Evolutionary conservation across 2,329 filamentous ascomycete species (phyloP).

Genomic region (Pyrenophora teres): DNA sequence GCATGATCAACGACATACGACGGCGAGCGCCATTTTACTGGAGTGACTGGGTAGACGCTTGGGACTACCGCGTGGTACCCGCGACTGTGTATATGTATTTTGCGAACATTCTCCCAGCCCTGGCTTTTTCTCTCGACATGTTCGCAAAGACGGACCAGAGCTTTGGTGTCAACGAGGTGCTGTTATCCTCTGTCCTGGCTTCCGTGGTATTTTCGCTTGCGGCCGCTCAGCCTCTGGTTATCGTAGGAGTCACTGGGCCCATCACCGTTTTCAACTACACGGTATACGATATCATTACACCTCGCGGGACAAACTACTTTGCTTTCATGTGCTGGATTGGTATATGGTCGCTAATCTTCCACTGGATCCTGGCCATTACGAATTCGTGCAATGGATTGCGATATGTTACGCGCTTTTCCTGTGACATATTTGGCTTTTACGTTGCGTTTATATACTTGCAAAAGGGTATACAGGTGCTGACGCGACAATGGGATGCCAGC

Average conservation of each 20-base stretch:
- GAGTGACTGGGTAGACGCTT: constrained; percentile 85
- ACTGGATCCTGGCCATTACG: constrained; percentile 80
- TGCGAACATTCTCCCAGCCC: constrained; percentile 84
- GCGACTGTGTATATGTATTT: constrained; percentile 94
- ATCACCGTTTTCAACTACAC: constrained; percentile 96
- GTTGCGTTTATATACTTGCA: constrained; percentile 91
- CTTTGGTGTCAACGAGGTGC: constrained; percentile 88
- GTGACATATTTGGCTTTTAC: constrained; percentile 93
- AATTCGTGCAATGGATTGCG: constrained; percentile 88
- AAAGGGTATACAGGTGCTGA: constrained; percentile 85
- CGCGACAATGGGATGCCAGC: constrained; percentile 68
- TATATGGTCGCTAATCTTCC: constrained; percentile 82
- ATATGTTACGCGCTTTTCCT: constrained; percentile 89
- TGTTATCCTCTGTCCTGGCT: constrained; percentile 83
- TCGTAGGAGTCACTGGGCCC: constrained; percentile 89
- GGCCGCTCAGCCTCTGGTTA: constrained; percentile 83
- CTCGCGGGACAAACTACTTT: constrained; percentile 78
- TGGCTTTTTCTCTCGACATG: constrained; percentile 93
- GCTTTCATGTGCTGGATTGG: constrained; percentile 93
- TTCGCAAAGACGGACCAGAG: constrained; percentile 83
- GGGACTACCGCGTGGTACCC: constrained; percentile 87
- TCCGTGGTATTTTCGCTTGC: constrained; percentile 79
- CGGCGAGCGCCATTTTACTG: constrained; percentile 76
- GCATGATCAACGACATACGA: constrained; percentile 78
- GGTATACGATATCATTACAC: constrained; percentile 83